Percentiles rank a stretch among this genome's conserved stretches.
Conservation (phyloP, 2,329 filamentous ascomycete species). For the Furcasterigmium furcatum region DNA sequence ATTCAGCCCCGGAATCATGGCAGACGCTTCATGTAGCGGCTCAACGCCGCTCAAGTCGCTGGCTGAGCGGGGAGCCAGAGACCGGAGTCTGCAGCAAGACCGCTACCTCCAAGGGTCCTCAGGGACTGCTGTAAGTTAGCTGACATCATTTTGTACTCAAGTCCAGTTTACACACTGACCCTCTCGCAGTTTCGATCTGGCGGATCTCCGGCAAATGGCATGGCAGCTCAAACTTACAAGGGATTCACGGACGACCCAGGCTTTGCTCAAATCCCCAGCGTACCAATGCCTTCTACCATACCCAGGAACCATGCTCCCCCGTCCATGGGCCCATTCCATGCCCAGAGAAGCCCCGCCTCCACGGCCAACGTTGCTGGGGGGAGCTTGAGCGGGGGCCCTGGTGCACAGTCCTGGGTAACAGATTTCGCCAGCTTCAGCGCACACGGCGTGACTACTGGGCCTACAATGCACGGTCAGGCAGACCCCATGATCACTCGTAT, state of each 20-base stretch:
- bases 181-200: neutral
- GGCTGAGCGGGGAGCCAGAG: slow-evolving; percentile 36
- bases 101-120: slow-evolving; percentile 27
- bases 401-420: neutral
- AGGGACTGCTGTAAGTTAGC: slow-evolving; percentile 25
- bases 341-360: no score
- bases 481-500: no score
- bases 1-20: no score
- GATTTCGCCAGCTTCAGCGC: neutral
- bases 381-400: no score
- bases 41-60: slow-evolving; percentile 39
- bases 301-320: no score
- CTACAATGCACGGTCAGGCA: no score
- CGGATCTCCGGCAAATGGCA: neutral
- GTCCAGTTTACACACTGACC: slow-evolving; percentile 4
- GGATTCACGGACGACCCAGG: neutral
- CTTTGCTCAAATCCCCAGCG: no score
- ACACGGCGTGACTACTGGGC: no score
- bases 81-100: slow-evolving; percentile 37
- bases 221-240: neutral
- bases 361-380: no score
- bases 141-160: neutral
- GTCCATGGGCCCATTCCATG: no score
- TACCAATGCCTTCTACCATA: no score
- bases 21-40: slow-evolving; percentile 38